Conservation (phyloP, 768 basidiomycete species). For the Amanita jacksonii region DNA sequence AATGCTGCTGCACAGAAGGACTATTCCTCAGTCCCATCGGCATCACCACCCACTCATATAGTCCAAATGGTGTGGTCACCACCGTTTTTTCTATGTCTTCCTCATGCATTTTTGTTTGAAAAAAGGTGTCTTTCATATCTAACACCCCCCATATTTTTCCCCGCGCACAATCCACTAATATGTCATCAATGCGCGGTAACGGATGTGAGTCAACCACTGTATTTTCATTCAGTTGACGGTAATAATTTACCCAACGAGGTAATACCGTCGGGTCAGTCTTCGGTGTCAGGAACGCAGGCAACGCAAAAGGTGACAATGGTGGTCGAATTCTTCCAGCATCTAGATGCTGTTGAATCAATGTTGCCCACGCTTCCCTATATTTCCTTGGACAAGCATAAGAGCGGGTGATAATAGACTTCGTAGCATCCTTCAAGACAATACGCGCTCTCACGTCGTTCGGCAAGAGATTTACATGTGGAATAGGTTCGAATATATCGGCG, state of each 20-base stretch:
- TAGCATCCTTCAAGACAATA: slow-evolving; percentile 19
- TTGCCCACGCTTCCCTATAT: slow-evolving; percentile 22
- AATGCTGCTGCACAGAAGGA: slow-evolving; percentile 24
- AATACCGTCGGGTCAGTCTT: slow-evolving; percentile 19
- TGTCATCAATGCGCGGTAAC: slow-evolving; percentile 15
- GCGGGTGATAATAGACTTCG: slow-evolving; percentile 10
- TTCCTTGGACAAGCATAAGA: slow-evolving; percentile 22
- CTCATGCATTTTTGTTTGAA: slow-evolving; percentile 26
- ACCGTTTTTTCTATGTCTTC: slow-evolving; percentile 18
- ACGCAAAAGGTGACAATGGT: slow-evolving; percentile 19
- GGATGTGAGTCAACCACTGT: slow-evolving; percentile 16
- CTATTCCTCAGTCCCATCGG: slow-evolving; percentile 19
- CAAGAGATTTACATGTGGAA: background rate
- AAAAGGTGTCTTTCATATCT: slow-evolving; percentile 26
- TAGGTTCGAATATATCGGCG: too few relatives aligned
- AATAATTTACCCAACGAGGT: slow-evolving; percentile 26
- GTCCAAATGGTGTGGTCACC: slow-evolving; percentile 24
- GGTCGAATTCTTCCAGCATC: slow-evolving; percentile 21
- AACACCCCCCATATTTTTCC: slow-evolving; percentile 12
- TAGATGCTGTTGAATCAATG: slow-evolving; percentile 19
- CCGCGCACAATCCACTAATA: slow-evolving; percentile 14
- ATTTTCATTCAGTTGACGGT: slow-evolving; percentile 19
- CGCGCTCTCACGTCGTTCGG: background rate
- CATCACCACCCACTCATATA: slow-evolving; percentile 27
- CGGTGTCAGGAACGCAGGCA: slow-evolving; percentile 27